Conservation (phyloP, 2,329 filamentous ascomycete genomes). For the Hypoxylon sp. region DNA sequence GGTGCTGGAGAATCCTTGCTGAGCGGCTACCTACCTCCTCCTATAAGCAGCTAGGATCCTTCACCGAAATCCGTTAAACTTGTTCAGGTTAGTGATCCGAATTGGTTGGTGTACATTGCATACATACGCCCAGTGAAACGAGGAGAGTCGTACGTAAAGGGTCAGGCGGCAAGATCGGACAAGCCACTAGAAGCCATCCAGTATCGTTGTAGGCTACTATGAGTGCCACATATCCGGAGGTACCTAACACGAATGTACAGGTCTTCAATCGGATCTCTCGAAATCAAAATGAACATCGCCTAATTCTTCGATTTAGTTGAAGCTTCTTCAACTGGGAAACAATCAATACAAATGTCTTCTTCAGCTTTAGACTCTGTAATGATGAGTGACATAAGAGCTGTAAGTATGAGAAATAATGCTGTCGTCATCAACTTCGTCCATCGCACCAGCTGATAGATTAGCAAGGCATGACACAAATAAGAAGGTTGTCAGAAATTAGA, state of each 20-base stretch:
- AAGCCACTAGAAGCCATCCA: background rate
- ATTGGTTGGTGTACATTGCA: background rate
- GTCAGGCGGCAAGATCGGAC: no score
- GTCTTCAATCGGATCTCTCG: background rate
- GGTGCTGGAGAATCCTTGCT: background rate
- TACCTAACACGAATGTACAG: background rate
- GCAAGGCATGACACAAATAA: no score
- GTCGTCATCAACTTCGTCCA: background rate
- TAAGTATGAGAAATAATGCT: background rate
- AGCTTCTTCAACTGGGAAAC: background rate
- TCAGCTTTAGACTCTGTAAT: background rate
- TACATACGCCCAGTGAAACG: no score
- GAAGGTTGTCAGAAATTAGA: constrained; percentile 13
- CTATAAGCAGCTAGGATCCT: background rate
- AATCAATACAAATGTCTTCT: background rate
- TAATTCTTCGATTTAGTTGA: background rate
- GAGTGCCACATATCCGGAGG: background rate
- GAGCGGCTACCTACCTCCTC: background rate
- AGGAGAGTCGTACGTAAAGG: no score
- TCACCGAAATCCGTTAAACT: constrained; percentile 4
- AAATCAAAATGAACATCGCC: background rate
- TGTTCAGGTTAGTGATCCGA: background rate
- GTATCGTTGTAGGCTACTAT: background rate
- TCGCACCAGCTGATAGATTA: no score
- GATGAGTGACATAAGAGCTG: background rate